These are phyloP conservation scores for Solanum sejunctum DNA, from an alignment of 257 asterid genomes.

Conservation along the genomic window DNA sequence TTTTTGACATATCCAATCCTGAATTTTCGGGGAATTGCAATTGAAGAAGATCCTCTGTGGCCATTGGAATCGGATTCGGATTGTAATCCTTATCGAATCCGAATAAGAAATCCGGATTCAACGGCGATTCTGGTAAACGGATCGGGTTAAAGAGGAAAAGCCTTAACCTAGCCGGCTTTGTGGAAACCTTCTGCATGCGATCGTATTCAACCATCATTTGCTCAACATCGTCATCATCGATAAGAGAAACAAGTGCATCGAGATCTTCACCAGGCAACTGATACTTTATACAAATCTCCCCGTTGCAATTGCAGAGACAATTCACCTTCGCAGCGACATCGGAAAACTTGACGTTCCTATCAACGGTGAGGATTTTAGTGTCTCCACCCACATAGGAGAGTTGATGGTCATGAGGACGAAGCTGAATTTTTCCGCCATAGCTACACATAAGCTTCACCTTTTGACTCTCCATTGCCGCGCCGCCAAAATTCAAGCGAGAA, in stretches of 20 bases:
- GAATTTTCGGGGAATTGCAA: constrained; percentile 38
- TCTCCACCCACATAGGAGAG: constrained; percentile 74
- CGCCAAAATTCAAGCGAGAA: not conserved
- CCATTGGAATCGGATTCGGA: constrained; percentile 22
- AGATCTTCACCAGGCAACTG: constrained; percentile 69
- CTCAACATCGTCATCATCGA: constrained; percentile 75
- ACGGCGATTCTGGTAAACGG: constrained; percentile 12
- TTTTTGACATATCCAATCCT: not conserved
- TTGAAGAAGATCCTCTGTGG: constrained; percentile 19
- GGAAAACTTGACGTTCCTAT: constrained; percentile 36
- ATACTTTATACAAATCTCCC: constrained; percentile 39
- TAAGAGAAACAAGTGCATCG: constrained; percentile 48
- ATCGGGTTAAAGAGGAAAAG: constrained; percentile 32
- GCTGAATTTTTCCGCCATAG: constrained; percentile 64
- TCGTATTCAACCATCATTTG: constrained; percentile 82
- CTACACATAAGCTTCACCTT: constrained; percentile 62
- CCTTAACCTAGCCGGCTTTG: constrained; percentile 42
- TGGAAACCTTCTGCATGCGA: constrained; percentile 31
- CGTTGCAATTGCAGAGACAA: constrained; percentile 11
- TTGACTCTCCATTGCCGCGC: constrained; percentile 6
- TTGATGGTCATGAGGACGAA: constrained; percentile 37
- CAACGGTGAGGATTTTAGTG: constrained; percentile 61
- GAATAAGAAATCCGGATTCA: constrained; percentile 69
- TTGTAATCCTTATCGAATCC: constrained; percentile 68
- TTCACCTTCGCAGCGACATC: constrained; percentile 33